Evolutionary conservation across 2,329 filamentous ascomycete genomes (phyloP).

Genomic region (Cytospora piceae): DNA sequence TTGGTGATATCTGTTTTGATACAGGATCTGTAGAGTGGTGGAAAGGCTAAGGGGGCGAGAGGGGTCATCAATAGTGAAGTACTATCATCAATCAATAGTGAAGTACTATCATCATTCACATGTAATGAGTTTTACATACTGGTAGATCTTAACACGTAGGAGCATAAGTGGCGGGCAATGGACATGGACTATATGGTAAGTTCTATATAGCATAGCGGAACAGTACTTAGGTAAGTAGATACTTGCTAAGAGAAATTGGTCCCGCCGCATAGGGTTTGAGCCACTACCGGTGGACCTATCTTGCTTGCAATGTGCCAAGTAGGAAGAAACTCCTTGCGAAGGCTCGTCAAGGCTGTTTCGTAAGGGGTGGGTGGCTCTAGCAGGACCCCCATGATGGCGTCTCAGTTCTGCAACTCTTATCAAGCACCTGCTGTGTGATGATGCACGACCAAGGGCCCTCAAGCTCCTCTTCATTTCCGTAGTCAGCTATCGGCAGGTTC

Average conservation of each 20-base stretch:
- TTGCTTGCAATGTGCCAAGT: neutral
- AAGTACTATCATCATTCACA: neutral
- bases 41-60: neutral
- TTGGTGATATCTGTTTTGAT: too few relatives aligned
- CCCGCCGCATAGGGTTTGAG: too few relatives aligned
- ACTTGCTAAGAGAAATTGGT: too few relatives aligned
- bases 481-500: neutral
- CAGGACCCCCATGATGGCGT: neutral
- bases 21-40: neutral
- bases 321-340: neutral
- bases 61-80: neutral
- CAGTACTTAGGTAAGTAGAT: too few relatives aligned
- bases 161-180: too few relatives aligned
- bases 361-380: neutral
- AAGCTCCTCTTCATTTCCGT: slow-evolving; percentile 18
- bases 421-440: neutral
- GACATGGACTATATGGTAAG: too few relatives aligned
- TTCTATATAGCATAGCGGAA: too few relatives aligned
- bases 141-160: too few relatives aligned
- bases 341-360: neutral
- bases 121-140: neutral
- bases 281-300: too few relatives aligned
- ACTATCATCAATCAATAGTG: neutral
- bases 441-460: neutral
- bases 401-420: neutral